A percentile compares a stretch with the other conserved stretches of the same genome.
These are phyloP conservation scores for Aspergillus bertholletiae DNA, from an alignment of 495 filamentous ascomycete genomes.

Conservation along the genomic window DNA sequence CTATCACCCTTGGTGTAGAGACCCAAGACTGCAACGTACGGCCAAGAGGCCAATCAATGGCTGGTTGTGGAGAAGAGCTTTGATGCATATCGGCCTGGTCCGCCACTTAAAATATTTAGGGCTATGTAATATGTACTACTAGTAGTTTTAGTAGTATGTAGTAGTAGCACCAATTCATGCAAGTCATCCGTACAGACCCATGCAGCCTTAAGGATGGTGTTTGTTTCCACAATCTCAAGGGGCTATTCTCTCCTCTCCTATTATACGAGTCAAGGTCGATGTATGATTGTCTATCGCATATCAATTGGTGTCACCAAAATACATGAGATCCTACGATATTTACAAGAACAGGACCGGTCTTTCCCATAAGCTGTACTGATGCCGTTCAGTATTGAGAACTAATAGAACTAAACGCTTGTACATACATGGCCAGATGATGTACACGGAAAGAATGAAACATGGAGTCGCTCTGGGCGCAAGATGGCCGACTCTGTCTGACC, in stretches of 20 bases:
- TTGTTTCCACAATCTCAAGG: not conserved
- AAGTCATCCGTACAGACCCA: not conserved
- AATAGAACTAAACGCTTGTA: not conserved
- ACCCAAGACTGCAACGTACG: not conserved
- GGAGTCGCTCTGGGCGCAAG: not conserved
- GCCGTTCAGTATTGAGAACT: not conserved
- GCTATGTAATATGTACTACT: too few species aligned
- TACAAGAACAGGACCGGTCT: not conserved
- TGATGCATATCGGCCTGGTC: not conserved
- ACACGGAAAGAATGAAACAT: not conserved
- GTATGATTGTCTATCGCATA: not conserved
- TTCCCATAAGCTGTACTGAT: not conserved
- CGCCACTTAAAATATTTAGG: not conserved
- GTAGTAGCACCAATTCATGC: too few species aligned
- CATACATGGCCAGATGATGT: constrained; percentile 1
- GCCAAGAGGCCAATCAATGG: not conserved
- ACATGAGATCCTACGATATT: too few species aligned
- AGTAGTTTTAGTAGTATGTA: too few species aligned
- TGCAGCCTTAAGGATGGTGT: not conserved
- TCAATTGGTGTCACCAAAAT: not conserved
- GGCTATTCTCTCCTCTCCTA: too few species aligned
- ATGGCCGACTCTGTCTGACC: not conserved
- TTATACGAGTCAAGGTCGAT: not conserved
- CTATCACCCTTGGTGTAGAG: not conserved
- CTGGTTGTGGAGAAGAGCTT: not conserved